Evolutionary conservation across 805 yeast genomes (phyloP), one percentile per base, ranked within the genome.

Genomic region (Starmerella lactis-condensi): DNA sequence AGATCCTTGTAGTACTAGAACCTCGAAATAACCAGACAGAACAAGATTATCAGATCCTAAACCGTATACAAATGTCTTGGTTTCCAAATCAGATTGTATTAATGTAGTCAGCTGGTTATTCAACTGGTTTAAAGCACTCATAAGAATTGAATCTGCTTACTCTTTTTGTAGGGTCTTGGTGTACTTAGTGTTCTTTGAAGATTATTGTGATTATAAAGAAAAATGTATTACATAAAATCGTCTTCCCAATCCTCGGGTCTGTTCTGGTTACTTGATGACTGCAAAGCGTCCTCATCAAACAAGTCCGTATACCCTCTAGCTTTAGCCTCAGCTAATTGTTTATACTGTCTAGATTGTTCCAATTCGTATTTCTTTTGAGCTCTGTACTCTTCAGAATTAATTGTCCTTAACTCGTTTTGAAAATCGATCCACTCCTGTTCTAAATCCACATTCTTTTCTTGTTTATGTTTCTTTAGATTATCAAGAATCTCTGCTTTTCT

Each of bases 401-500:
- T 39, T 18, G 45, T 41, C 22, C 44, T 38, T 45, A 34, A 45
- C 41, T 58, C 59, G 31, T 51, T 52, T 16, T 55, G 61, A 47
- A 58, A 61, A 33, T 38, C 41, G 6, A 51, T 40, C 31, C 56
- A 56, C 19, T 59, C 60, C 40, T 45, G 21, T 48, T 51, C 51
- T 47, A 69, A 37, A 48, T 68, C 69, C 1, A 69, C 67, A 17
- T 56, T 38, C 13, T 60, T 46, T 45, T 75, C 83, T 1, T 58
- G 55, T 38, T 69, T 65, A 4, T 85, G 73, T 51, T 72, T 75
- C 45, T 64, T 67, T 36, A 76, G 53, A 39, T 70, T 59, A 43
- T 74, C 75, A 23, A 77, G 48, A 2, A 72, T 57, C 4, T 65
- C 53, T 44, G 71, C 75, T 27, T 72, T 72, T 40, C 71, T 61